Percentiles rank a stretch among this genome's conserved stretches.
Evolutionary conservation across 2,329 filamentous ascomycete species (phyloP).

Genomic region (Xylaria hypoxylon): DNA sequence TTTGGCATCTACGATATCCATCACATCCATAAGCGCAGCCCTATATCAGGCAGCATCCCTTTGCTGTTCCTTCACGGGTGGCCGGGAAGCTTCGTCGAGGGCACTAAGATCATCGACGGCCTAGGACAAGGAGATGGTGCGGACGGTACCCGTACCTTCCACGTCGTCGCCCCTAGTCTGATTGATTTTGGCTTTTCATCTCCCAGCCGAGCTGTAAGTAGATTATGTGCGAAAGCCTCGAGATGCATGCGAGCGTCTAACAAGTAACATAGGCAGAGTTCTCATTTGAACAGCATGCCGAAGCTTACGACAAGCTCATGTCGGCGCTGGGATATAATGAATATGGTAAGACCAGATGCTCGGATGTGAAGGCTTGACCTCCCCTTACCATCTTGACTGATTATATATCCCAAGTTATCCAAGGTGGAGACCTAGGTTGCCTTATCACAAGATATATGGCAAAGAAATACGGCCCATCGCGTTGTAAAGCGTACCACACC

Average conservation of each 20-base stretch:
- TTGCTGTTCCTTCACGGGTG: constrained; percentile 32
- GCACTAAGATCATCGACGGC: constrained; percentile 12
- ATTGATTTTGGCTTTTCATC: constrained; percentile 32
- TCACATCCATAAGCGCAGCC: constrained; percentile 70
- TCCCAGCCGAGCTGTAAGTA: constrained; percentile 13
- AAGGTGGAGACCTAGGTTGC: constrained; percentile 26
- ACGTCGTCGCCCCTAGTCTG: constrained; percentile 25
- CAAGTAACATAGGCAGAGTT: constrained; percentile 6
- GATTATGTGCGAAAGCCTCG: not conserved
- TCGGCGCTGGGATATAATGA: constrained; percentile 23
- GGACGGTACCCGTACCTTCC: constrained; percentile 7
- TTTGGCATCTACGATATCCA: constrained; percentile 72
- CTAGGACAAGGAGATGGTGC: constrained; percentile 6
- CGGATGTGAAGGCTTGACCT: not conserved
- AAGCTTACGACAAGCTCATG: constrained; percentile 32
- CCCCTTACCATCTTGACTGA: not conserved
- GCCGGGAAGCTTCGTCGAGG: constrained; percentile 26
- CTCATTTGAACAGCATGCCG: constrained; percentile 26
- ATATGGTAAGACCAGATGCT: constrained; percentile 6
- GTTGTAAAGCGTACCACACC: constrained; percentile 25
- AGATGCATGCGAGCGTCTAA: not conserved
- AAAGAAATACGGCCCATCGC: constrained; percentile 21
- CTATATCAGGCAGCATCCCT: constrained; percentile 6
- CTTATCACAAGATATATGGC: constrained; percentile 13
- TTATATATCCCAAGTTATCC: constrained; percentile 13